A percentile compares a stretch with the other conserved stretches of the same genome.
phyloP scores from a whole-genome alignment of 2,329 filamentous ascomycete genomes.

The Aciculosporium take region DNA sequence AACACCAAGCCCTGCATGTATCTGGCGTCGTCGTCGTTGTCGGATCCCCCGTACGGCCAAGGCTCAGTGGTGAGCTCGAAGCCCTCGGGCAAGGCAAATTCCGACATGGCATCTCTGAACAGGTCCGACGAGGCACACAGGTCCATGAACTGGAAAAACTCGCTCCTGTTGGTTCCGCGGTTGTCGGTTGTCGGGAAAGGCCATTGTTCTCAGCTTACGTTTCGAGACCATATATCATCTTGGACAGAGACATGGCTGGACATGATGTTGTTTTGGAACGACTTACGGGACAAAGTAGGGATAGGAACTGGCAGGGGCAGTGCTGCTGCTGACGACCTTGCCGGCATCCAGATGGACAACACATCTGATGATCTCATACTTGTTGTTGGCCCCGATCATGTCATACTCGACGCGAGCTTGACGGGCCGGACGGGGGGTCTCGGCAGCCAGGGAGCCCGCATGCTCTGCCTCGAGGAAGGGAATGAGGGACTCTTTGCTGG shows the following conservation, averaged over 20 bases:
- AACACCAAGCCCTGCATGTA: constrained; percentile 38
- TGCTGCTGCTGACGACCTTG: constrained; percentile 15
- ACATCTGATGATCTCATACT: constrained; percentile 20
- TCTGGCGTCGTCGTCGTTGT: constrained; percentile 25
- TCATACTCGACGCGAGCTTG: constrained; percentile 33
- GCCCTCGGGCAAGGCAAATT: constrained; percentile 31
- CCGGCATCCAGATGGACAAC: constrained; percentile 24
- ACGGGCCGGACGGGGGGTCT: constrained; percentile 29
- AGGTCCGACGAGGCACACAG: constrained; percentile 27
- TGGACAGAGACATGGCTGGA: background rate
- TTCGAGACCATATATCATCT: no score
- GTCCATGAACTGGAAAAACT: constrained; percentile 27
- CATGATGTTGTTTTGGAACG: background rate
- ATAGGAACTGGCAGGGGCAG: constrained; percentile 17
- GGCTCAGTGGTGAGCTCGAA: constrained; percentile 33
- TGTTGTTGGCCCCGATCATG: constrained; percentile 18
- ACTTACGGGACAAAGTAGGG: constrained; percentile 18
- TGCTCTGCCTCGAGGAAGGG: constrained; percentile 50
- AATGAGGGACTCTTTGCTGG: constrained; percentile 42
- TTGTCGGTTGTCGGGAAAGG: no score
- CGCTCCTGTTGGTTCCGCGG: constrained; percentile 17
- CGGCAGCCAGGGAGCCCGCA: constrained; percentile 29
- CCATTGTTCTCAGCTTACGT: no score
- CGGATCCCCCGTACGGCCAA: constrained; percentile 51
- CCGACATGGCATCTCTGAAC: constrained; percentile 32